Evolutionary conservation across 306 rosid species (phyloP).

Genomic region (Castanopsis chinensis): DNA sequence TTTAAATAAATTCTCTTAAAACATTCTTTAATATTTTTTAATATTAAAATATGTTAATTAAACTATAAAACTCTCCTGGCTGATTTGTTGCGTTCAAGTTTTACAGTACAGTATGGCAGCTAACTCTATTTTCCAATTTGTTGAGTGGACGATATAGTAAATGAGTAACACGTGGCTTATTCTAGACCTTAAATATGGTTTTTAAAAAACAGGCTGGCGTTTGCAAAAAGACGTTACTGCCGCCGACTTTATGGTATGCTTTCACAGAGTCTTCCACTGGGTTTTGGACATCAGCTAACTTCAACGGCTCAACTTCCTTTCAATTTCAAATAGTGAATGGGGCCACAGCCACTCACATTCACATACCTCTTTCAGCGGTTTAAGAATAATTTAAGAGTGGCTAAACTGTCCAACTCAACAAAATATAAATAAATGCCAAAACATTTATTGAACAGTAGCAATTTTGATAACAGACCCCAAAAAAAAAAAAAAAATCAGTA

Average conservation of each 20-base stretch:
- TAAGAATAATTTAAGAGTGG: neutral
- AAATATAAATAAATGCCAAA: neutral
- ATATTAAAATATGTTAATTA: too few species aligned
- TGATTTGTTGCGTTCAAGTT: too few species aligned
- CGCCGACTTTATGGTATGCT: neutral
- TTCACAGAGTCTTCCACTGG: neutral
- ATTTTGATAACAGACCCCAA: too few species aligned
- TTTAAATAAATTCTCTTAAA: rapidly evolving
- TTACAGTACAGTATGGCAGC: too few species aligned
- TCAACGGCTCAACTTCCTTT: neutral
- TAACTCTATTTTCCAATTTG: too few species aligned
- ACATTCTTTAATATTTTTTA: too few species aligned
- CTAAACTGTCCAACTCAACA: neutral
- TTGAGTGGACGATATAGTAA: too few species aligned
- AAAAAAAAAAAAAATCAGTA: too few species aligned
- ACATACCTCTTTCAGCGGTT: neutral
- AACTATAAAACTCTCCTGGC: too few species aligned
- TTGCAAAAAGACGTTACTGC: slow-evolving; percentile 7
- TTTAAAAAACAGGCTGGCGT: slow-evolving; percentile 31
- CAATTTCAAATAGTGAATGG: too few species aligned
- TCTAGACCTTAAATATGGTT: neutral
- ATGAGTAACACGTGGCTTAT: neutral
- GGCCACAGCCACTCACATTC: neutral
- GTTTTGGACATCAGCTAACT: neutral
- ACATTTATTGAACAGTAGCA: neutral